Evolutionary conservation across 2,329 filamentous ascomycete species (phyloP).

Genomic region (Fusarium torreyae): DNA sequence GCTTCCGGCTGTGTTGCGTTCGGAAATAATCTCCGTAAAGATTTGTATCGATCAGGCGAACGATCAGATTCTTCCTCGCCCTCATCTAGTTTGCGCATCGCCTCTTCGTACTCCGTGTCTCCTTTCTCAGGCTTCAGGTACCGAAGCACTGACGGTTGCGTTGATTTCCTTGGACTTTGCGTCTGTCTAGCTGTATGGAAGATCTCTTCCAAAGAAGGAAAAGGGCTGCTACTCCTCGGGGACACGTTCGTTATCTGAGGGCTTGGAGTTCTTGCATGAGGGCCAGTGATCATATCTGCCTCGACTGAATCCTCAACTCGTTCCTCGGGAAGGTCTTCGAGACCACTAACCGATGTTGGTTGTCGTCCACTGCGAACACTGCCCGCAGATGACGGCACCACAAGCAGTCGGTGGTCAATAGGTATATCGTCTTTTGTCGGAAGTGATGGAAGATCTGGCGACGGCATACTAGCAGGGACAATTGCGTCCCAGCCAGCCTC

Average conservation of each 20-base stretch:
- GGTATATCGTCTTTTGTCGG: conserved; percentile 18
- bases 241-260: conserved; percentile 38
- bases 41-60: conserved; percentile 46
- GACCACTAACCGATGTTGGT: conserved; percentile 60
- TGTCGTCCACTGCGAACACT: conserved; percentile 67
- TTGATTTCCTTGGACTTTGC: conserved; percentile 53
- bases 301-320: conserved; percentile 42
- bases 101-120: conserved; percentile 61
- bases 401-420: conserved; percentile 22
- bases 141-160: conserved; percentile 46
- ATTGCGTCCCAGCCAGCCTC: conserved; percentile 34
- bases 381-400: conserved; percentile 49
- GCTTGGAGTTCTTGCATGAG: conserved; percentile 31
- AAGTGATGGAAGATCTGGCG: conserved; percentile 24
- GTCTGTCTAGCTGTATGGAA: conserved; percentile 59
- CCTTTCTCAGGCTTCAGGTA: conserved; percentile 46
- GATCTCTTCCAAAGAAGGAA: conserved; percentile 57
- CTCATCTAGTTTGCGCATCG: conserved; percentile 61
- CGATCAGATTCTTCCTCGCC: conserved; percentile 50
- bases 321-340: conserved; percentile 50
- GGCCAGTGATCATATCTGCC: conserved; percentile 42
- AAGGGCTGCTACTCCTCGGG: conserved; percentile 53
- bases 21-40: conserved; percentile 52
- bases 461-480: conserved; percentile 47
- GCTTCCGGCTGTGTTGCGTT: conserved; percentile 53